Base-by-base conservation (phyloP, 371 early-diverging fungal genomes). In the Aphelidium insulamus region DNA sequence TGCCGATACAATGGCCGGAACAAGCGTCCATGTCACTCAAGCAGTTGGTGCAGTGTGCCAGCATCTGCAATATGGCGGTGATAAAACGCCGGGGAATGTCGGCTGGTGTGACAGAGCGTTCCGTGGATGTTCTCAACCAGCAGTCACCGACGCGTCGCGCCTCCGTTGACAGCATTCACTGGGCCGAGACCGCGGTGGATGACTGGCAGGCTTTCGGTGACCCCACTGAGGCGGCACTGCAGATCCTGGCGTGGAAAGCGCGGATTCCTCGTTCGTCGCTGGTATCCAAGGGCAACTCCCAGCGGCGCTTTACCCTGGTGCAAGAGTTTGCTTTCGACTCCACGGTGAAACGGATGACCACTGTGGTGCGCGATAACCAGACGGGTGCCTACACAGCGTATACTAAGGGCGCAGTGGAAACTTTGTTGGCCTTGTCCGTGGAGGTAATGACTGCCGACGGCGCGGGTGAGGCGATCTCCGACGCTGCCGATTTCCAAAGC, bases 331-430 rank as follows among this genome's bases (percentile, higher is more conserved):
- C 79, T 4, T 81, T 79, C 41, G 77, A 77, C 50, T 77, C 79
- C 11, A 64, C 71, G 10, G 62, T 86, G 31, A 91, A 91, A 52
- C 70, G 87, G 28, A 91, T 91, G 92, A 72, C 72, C 45, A 76
- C 49, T 16, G 18, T 63, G 6, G 51, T 47, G 37, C 15, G 12
- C 4, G 30, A 22, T 1, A 4, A 3, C 14, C 17, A 17, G 3
- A 1, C 22, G 8, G 33, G 26, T 27, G 5, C 22, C 11, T 12
- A 39, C 6, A 44, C 54, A 32, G 43, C n/a, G 57, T 85, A 2
- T 60, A 61, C 33, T 41, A 59, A 50, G 46, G 71, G 49, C 47
- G 71, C 40, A 11, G 61, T 46, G 50, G 74, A 39, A 44, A 46
- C 37, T 35, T 57, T 51, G 24, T 40, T 51, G 5, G 35, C 11